Base-by-base conservation (phyloP, 2,329 filamentous ascomycete species). In the Botrytis sinoallii region DNA sequence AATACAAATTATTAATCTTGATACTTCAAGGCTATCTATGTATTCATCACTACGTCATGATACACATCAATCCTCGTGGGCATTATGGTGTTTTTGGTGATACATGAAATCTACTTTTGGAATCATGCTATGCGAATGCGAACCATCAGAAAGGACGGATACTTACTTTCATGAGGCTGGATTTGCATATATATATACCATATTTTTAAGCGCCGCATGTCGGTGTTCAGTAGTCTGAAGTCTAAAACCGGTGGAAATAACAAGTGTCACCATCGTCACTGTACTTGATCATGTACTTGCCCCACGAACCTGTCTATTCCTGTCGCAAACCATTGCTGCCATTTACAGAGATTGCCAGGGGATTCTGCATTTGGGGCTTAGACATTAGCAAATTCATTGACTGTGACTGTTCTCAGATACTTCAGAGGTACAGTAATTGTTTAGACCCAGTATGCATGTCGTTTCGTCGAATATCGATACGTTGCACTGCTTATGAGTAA, bases 251-350 rank as follows among this genome's bases (percentile, higher is more conserved):
- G 35, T 52, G 64, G 64, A n/a, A 38, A 52, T 14, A 40, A 55
- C 22, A n/a, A 66, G 42, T 67, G 65, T 55, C 44, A 52, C 44
- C 64, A 40, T 55, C 25, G 8, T 67, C 46, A 29, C 65, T 55
- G 25, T 67, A 55, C 46, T 40, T 55, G 16, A 52, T 67, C 5
- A 35, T 67, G 65, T 55, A 67, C 65, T 55, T 67, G 38, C 65
- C 46, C 32, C 14, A 67, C 16, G 25, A 48, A 29, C 52, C n/a
- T 29, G 25, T 57, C 35, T 38, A 68, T 55, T 68, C 65, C 65
- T 68, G 48, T 52, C 48, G 25, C 48, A 32, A 57, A 57, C 48
- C 25, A 57, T 18, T 14, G 48, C 48, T 40, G 65, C 48, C 35
- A 18, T 68, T 16, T 5, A 40, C 25, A 67, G 25, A 38, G n/a